Evolutionary conservation across 768 basidiomycete species (phyloP).

Genomic region (Termitomyces sp.): DNA sequence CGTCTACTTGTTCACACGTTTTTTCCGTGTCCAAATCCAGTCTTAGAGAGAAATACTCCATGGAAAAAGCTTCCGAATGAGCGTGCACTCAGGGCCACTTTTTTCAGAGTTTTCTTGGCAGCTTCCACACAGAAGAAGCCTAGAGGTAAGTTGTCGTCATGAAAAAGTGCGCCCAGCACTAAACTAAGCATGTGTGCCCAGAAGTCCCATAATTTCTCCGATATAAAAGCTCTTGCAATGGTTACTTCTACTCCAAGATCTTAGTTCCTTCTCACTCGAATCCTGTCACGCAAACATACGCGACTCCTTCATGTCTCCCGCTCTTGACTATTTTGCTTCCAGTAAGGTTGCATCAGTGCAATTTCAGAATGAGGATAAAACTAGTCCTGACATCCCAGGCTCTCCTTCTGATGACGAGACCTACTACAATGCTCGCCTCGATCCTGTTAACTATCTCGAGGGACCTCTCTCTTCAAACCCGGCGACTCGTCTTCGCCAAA

Average conservation of each 20-base stretch:
- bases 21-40: not conserved
- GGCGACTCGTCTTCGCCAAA: constrained; percentile 65
- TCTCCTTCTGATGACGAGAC: constrained; percentile 9
- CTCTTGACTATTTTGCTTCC: constrained; percentile 17
- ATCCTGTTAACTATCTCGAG: constrained; percentile 62
- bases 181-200: not conserved
- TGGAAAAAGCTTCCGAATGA: not conserved
- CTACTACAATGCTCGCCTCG: constrained; percentile 66
- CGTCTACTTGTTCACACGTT: not conserved
- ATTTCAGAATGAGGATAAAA: not conserved
- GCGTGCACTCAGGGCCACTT: not conserved
- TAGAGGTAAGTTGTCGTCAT: not conserved
- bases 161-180: not conserved
- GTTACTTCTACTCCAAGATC: not conserved
- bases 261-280: not conserved
- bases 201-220: not conserved
- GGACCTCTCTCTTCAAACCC: constrained; percentile 66
- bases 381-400: not conserved
- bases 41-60: not conserved
- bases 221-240: not conserved
- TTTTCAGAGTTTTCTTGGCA: not conserved
- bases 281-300: not conserved
- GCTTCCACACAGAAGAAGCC: not conserved
- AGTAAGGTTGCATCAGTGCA: constrained; percentile 4
- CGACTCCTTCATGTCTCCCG: constrained; percentile 15